Base-by-base conservation (phyloP, 148 eudicot genomes). In the Rhododendron kiyosumense region DNA sequence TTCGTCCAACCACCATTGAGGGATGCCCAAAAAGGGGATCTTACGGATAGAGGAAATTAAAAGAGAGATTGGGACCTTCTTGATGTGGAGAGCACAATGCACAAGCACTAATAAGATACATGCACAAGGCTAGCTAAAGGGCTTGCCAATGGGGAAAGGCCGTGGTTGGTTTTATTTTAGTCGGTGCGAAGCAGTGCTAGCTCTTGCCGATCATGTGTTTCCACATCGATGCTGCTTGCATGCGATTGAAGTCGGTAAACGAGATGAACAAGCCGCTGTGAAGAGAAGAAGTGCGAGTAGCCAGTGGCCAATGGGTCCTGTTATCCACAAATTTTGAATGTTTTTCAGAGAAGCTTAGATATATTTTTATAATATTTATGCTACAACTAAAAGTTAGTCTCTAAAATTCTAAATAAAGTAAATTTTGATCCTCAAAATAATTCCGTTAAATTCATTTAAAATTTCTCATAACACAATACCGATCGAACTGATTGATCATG, bases 1-100 rank as follows among this genome's bases (percentile, higher is more conserved):
- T 10, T 71, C 41, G 38, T 30, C 76, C 76, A 30, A 71, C 76
- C 76, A 71, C 76, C 1, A 32, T 71, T 32, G 76, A 71, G 18
- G 38, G 34, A 15, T 32, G 38, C 76, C 76, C 76, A 2, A 71
- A 30, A 71, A 32, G 41, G 38, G 32, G 7, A 30, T 71, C 20
- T 71, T 32, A 13, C 3, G 14, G 14, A 28, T 14, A 13, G 18
- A 71, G 20, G 11, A 67, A 30, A 41, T 5, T 41, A 30, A 71
- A 71, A 30, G 41, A 30, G 38, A 32, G 76, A 71, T 71, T 26
- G 32, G 32, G 74, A 67, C 54, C 54, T 67, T n/a, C 26, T 71
- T 71, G 76, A 71, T 30, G 76, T 30, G 76, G 76, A 71, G 76
- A 71, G 76, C 38, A 71, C 76, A 71, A 71, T 71, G 76, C 76